Evolutionary conservation across 1,284 basidiomycete genomes (phyloP).

Genomic region (Ustilago bromivora): DNA sequence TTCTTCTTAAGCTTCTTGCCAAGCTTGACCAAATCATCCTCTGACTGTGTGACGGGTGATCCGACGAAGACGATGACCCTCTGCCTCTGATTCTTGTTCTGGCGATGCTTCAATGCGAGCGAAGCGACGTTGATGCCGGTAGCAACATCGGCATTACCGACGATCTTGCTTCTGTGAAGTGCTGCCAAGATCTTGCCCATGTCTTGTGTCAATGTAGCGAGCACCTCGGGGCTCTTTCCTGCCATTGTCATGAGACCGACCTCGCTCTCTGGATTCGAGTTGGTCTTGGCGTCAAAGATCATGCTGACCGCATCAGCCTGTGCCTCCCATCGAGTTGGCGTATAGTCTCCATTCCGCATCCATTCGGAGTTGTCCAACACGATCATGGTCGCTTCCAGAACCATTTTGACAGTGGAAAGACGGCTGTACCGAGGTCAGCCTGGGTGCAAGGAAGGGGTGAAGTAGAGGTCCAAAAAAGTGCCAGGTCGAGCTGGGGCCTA

Average conservation of each 20-base stretch:
- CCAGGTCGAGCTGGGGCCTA: not conserved
- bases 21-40: slow-evolving; percentile 75
- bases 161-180: slow-evolving; percentile 80
- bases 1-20: slow-evolving; percentile 99
- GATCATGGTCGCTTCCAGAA: slow-evolving; percentile 69
- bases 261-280: slow-evolving; percentile 92
- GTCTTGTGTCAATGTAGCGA: slow-evolving; percentile 95
- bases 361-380: slow-evolving; percentile 70
- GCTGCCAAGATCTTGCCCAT: slow-evolving; percentile 89
- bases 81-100: slow-evolving; percentile 98
- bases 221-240: slow-evolving; percentile 80
- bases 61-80: slow-evolving; percentile 93
- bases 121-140: slow-evolving; percentile 89
- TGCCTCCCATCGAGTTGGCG: slow-evolving; percentile 83
- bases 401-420: slow-evolving; percentile 45
- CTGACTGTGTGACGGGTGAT: slow-evolving; percentile 75
- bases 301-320: slow-evolving; percentile 91
- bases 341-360: slow-evolving; percentile 86
- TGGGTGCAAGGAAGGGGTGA: not conserved
- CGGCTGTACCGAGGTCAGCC: slow-evolving; percentile 22
- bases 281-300: slow-evolving; percentile 91
- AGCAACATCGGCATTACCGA: slow-evolving; percentile 83
- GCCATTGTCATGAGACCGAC: slow-evolving; percentile 99
- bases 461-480: not conserved
- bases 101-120: slow-evolving; percentile 94